Percentiles rank a stretch among this genome's conserved stretches.
These are phyloP conservation scores for Oryza officinalis DNA, from an alignment of 176 grass and related monocot genomes.

Conservation along the genomic window DNA sequence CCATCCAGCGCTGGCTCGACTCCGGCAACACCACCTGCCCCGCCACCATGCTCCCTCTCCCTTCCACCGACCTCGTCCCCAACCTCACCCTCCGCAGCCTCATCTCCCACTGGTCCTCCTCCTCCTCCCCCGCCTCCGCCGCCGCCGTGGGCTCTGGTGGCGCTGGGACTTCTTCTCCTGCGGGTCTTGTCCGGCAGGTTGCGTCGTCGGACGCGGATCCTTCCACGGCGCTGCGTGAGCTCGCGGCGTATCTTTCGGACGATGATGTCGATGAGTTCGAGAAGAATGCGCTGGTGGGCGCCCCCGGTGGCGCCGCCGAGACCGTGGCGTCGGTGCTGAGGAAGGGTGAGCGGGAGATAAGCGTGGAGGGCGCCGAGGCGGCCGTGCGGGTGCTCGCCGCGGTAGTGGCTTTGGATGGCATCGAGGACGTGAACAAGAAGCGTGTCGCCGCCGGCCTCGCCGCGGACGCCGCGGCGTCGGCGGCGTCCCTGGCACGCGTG, in stretches of 20 bases:
- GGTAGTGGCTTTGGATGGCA: constrained; percentile 49
- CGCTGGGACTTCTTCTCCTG: not conserved
- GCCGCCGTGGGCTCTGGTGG: not conserved
- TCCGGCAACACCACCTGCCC: constrained; percentile 90
- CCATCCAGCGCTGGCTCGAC: constrained; percentile 91
- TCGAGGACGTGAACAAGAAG: constrained; percentile 68
- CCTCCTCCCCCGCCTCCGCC: constrained; percentile 24
- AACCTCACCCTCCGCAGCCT: constrained; percentile 81
- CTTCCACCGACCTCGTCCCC: constrained; percentile 67
- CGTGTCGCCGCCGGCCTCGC: constrained; percentile 42
- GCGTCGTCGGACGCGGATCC: constrained; percentile 41
- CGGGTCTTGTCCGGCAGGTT: constrained; percentile 44
- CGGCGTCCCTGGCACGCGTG: constrained; percentile 54
- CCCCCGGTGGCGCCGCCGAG: constrained; percentile 49
- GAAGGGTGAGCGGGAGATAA: constrained; percentile 6
- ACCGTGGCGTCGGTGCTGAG: constrained; percentile 51
- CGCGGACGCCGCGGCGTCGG: constrained; percentile 30
- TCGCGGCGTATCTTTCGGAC: constrained; percentile 64
- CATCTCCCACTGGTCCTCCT: constrained; percentile 71
- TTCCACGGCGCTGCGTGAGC: constrained; percentile 34
- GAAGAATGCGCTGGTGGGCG: constrained; percentile 65
- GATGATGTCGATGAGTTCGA: constrained; percentile 82
- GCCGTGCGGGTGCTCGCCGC: constrained; percentile 54
- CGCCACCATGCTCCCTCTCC: constrained; percentile 77
- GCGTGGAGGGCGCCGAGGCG: constrained; percentile 35